Percentiles rank a stretch among this genome's conserved stretches.
These are phyloP conservation scores for Podila epigama DNA, from an alignment of 192 early-diverging fungal species.

Conservation along the genomic window DNA sequence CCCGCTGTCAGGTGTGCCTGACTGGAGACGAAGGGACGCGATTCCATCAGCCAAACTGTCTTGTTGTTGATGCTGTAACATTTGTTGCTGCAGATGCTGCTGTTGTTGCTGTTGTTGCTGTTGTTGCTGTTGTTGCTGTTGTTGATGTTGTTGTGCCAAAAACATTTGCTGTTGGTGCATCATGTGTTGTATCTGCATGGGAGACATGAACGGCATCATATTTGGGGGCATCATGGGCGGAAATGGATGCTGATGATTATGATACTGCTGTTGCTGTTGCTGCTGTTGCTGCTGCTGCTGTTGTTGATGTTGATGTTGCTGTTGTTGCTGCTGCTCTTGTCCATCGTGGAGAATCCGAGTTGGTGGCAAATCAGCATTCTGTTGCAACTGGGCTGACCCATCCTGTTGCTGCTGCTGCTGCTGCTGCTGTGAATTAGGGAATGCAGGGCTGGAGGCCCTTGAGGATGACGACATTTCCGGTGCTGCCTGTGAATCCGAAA, in stretches of 20 bases:
- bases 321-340: neutral
- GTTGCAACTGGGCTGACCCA: too few species aligned
- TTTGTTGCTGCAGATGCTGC: too few species aligned
- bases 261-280: constrained; percentile 14
- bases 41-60: neutral
- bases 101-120: constrained; percentile 1
- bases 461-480: too few species aligned
- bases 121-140: neutral
- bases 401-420: too few species aligned
- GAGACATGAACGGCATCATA: neutral
- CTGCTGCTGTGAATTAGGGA: too few species aligned
- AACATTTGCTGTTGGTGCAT: neutral
- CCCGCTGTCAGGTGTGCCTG: neutral
- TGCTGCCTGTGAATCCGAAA: too few species aligned
- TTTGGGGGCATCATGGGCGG: neutral
- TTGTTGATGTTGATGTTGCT: constrained; percentile 6
- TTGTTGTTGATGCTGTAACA: too few species aligned
- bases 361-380: too few species aligned
- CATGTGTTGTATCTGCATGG: neutral
- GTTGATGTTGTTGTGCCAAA: neutral
- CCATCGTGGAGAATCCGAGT: too few species aligned
- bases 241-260: neutral
- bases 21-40: neutral
- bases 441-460: too few species aligned
- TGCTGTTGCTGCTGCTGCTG: constrained; percentile 16